phyloP scores from a whole-genome alignment of 805 yeast genomes.

The Lipomyces japonicus region DNA sequence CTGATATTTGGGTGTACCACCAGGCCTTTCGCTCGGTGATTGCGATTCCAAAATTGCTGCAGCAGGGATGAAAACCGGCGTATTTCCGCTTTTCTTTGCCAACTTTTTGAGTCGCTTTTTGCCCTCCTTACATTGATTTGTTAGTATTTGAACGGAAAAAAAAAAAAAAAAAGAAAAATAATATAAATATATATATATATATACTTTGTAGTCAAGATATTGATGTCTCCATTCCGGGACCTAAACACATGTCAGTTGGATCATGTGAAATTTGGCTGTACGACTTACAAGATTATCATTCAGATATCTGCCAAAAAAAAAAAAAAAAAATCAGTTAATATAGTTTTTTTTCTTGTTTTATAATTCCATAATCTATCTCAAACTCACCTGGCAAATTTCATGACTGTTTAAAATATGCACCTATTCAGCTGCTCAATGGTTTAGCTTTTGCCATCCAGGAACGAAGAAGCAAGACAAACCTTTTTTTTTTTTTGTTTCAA shows the following conservation, averaged over 20 bases:
- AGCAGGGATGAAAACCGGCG: neutral
- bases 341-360: neutral
- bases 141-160: neutral
- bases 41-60: neutral
- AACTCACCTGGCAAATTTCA: constrained; percentile 35
- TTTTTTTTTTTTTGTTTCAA: no score
- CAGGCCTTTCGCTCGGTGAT: no score
- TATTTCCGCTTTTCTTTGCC: constrained; percentile 16
- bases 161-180: neutral
- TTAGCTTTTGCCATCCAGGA: neutral
- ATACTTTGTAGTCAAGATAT: constrained; percentile 42
- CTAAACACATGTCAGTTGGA: neutral
- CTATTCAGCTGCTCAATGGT: neutral
- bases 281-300: constrained; percentile 33
- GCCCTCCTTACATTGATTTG: constrained; percentile 39
- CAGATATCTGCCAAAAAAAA: constrained; percentile 28
- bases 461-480: no score
- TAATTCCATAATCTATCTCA: neutral
- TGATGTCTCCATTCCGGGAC: constrained; percentile 47
- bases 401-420: constrained; percentile 3
- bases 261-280: neutral
- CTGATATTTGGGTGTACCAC: no score
- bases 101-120: constrained; percentile 50
- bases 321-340: neutral
- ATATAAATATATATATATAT: constrained; percentile 3